Base-by-base conservation (phyloP, 352 stramenopile genomes). In the Pythium sukuiense region DNA sequence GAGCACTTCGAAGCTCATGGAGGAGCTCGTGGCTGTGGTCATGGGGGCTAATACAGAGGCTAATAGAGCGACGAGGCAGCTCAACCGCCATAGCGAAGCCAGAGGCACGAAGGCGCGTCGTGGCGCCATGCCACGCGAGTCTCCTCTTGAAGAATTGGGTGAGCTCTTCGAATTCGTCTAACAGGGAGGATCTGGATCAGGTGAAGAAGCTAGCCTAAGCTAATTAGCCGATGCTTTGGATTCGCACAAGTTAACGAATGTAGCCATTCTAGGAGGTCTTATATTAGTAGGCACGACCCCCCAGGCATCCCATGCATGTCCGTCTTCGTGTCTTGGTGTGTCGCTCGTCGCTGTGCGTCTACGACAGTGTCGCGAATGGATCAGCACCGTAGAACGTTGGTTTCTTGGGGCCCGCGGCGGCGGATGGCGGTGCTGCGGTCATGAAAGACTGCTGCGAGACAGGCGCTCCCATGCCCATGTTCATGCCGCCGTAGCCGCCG, bases 321-420 rank as follows among this genome's bases (percentile, higher is more conserved):
- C 20, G 1, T 52, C 16, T 27, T 14, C 7, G 7, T 52, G n/a
- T 35, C 32, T 9, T 5, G 32, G 32, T 35, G 8, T 11, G 7
- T 52, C 45, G n/a, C n/a, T 50, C 5, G 5, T 48, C 3, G 14
- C 3, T 13, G 39, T 9, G 39, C 35, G 29, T 45, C 50, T 54
- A 72, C 59, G 65, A 67, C 30, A 72, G 48, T n/a, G 65, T 72
- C 20, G 65, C 65, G 39, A 72, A 72, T n/a, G 65, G 65, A 54
- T 72, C 65, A 1, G 65, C 48, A 27, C 65, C 59, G 20, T 71
- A 67, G 53, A 71, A 71, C 14, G 63, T 29, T 18, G 65, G 65
- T 41, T 67, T 63, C 35, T 52, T 65, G 20, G 29, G 45, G 8
- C 9, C 54, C 18, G 20, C 53, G 4, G n/a, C 26, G 13, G 52